These are phyloP conservation scores for Tricladium varicosporioides DNA, from an alignment of 2,329 filamentous ascomycete genomes.

Conservation along the genomic window DNA sequence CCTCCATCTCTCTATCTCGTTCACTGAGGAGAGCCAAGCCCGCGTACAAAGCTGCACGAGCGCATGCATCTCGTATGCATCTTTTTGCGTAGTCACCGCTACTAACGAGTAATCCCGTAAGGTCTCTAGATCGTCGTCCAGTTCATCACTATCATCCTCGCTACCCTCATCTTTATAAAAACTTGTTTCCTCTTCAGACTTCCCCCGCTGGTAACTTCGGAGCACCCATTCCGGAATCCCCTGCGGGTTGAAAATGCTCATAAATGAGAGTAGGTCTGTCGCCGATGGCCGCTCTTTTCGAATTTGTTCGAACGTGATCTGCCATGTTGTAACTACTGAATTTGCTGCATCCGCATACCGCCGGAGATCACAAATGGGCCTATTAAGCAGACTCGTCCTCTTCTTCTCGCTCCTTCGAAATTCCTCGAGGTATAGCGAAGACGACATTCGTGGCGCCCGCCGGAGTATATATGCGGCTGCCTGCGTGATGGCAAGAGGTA, in stretches of 20 bases:
- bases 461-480: slow-evolving; percentile 25
- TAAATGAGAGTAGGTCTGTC: slow-evolving; percentile 41
- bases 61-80: slow-evolving; percentile 15
- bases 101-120: slow-evolving; percentile 41
- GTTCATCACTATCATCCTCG: slow-evolving; percentile 10
- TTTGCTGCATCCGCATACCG: slow-evolving; percentile 35
- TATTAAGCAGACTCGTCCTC: slow-evolving; percentile 27
- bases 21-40: slow-evolving; percentile 18
- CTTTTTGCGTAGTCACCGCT: neutral
- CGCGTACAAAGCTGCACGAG: slow-evolving; percentile 14
- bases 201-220: neutral
- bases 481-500: slow-evolving; percentile 30
- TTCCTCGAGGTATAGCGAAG: slow-evolving; percentile 38
- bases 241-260: slow-evolving; percentile 45
- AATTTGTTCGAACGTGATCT: slow-evolving; percentile 37
- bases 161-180: too few relatives aligned
- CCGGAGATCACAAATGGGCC: slow-evolving; percentile 33
- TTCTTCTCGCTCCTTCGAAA: slow-evolving; percentile 36
- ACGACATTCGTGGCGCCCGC: slow-evolving; percentile 30
- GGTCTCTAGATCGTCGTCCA: slow-evolving; percentile 35
- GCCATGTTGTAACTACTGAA: slow-evolving; percentile 37
- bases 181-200: too few relatives aligned
- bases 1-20: slow-evolving; percentile 32
- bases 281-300: slow-evolving; percentile 33
- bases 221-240: slow-evolving; percentile 38